These are phyloP conservation scores for Claviceps sorghi DNA, from an alignment of 2,329 filamentous ascomycete genomes.

Conservation along the genomic window DNA sequence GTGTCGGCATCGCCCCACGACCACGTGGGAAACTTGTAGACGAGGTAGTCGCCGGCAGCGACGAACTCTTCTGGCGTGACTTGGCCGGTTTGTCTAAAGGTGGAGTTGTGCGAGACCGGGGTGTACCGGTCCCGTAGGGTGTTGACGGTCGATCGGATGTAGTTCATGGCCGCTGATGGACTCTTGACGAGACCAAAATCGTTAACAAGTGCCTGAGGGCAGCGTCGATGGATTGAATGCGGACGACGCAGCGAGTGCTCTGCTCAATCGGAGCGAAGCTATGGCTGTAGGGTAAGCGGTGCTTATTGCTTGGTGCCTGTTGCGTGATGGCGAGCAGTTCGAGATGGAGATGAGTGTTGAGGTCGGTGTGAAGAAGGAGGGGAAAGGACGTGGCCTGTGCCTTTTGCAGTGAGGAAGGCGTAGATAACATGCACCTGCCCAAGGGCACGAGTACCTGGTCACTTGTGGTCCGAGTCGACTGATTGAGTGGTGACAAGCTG, in stretches of 20 bases:
- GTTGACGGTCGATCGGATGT: conserved; percentile 84
- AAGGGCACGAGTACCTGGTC: no score
- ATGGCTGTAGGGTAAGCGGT: not conserved
- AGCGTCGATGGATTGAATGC: not conserved
- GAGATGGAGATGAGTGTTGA: not conserved
- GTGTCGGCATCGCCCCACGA: conserved; percentile 83
- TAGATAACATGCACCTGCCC: no score
- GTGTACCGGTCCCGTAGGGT: conserved; percentile 84
- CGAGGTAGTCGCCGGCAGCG: conserved; percentile 88
- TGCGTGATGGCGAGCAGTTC: not conserved
- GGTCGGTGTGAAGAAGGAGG: not conserved
- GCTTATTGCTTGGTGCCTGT: not conserved
- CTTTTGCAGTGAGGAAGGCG: not conserved
- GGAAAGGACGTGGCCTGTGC: not conserved
- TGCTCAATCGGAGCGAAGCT: no score
- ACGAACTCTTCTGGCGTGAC: conserved; percentile 97
- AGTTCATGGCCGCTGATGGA: conserved; percentile 51
- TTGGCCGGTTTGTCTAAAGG: conserved; percentile 84
- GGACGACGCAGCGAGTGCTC: not conserved
- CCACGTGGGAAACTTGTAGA: conserved; percentile 99
- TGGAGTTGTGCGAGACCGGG: conserved; percentile 77
- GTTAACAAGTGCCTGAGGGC: no score
- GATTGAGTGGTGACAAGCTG: no score
- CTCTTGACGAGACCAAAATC: not conserved
- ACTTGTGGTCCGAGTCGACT: no score